Evolutionary conservation across 2,329 filamentous ascomycete species (phyloP).

Genomic region (Massarina eburnea): DNA sequence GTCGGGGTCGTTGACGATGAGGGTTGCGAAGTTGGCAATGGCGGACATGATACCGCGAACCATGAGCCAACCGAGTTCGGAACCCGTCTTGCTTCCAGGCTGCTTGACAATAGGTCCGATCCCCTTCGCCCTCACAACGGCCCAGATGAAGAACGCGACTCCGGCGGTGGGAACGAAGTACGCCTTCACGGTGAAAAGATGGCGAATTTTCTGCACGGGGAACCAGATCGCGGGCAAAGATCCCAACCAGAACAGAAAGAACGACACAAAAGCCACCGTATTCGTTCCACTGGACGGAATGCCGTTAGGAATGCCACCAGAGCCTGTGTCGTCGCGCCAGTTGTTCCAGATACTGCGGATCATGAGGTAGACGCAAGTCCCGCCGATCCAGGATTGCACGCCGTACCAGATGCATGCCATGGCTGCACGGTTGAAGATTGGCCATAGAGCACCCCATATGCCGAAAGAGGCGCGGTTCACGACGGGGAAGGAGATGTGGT

Average conservation of each 20-base stretch:
- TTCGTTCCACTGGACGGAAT: constrained; percentile 71
- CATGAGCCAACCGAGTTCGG: constrained; percentile 75
- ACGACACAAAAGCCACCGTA: constrained; percentile 75
- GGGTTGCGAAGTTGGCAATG: constrained; percentile 86
- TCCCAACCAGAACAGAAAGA: constrained; percentile 83
- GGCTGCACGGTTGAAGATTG: constrained; percentile 82
- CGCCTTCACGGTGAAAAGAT: constrained; percentile 89
- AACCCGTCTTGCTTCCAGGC: constrained; percentile 63
- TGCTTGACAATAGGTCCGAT: constrained; percentile 81
- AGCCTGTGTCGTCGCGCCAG: constrained; percentile 51
- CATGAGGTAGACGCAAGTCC: constrained; percentile 83
- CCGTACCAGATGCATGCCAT: constrained; percentile 90
- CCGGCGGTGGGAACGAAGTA: constrained; percentile 82
- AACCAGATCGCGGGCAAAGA: constrained; percentile 87
- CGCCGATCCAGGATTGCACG: constrained; percentile 81
- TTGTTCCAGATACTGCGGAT: constrained; percentile 79
- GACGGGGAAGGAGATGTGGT: constrained; percentile 89
- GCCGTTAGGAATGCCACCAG: constrained; percentile 62
- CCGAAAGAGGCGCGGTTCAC: constrained; percentile 78
- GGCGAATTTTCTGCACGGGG: constrained; percentile 83
- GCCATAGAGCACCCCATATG: constrained; percentile 87
- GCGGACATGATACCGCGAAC: constrained; percentile 85
- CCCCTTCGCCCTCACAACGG: constrained; percentile 77
- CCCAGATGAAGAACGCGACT: constrained; percentile 85
- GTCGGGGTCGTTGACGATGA: constrained; percentile 79